A percentile compares a stretch with the other conserved stretches of the same genome.
Conservation (phyloP, 805 yeast genomes). For the Candida jianshihensis region DNA sequence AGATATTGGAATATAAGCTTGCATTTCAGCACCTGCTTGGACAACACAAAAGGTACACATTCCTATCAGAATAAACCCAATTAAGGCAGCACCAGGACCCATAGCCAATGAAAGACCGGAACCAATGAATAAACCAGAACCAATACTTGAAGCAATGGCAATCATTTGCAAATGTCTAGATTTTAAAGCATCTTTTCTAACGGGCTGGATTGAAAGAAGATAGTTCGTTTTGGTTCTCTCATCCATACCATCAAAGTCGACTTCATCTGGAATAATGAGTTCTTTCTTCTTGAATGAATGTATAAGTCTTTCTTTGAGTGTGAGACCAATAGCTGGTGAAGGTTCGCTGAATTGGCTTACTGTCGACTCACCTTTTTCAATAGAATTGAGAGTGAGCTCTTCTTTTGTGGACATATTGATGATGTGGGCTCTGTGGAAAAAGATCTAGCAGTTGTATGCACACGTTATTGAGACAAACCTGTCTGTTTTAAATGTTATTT, state of each 20-base stretch:
- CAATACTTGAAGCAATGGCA: constrained; percentile 67
- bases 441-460: too few relatives aligned
- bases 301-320: neutral
- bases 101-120: constrained; percentile 48
- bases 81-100: constrained; percentile 61
- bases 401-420: too few relatives aligned
- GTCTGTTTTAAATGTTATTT: too few relatives aligned
- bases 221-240: constrained; percentile 19
- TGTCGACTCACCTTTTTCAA: too few relatives aligned
- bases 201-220: constrained; percentile 30
- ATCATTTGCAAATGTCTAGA: constrained; percentile 59
- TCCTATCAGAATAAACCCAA: constrained; percentile 50
- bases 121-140: constrained; percentile 66
- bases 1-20: constrained; percentile 44
- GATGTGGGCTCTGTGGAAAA: too few relatives aligned
- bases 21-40: constrained; percentile 51
- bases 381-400: too few relatives aligned
- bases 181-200: constrained; percentile 31
- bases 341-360: neutral
- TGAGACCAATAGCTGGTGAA: too few relatives aligned
- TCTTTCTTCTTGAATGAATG: constrained; percentile 20
- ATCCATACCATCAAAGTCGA: constrained; percentile 15
- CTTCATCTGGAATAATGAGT: constrained; percentile 12
- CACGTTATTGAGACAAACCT: too few relatives aligned
- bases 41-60: constrained; percentile 53